Base-by-base conservation (phyloP, 169 alveolate genomes). In the Hepatocystis sp. region DNA sequence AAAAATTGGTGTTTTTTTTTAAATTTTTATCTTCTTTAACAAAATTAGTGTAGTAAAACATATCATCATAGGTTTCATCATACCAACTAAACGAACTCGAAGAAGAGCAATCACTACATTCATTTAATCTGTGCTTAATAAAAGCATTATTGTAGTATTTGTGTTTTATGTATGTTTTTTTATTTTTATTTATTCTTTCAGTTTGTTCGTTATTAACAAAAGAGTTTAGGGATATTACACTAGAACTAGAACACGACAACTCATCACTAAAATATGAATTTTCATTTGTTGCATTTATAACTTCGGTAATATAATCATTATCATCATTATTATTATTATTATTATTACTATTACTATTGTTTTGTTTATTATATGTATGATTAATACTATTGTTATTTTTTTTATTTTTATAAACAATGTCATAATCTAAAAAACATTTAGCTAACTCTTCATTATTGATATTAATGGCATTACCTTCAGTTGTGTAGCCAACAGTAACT, bases 61-160 rank as follows among this genome's bases (percentile, higher is more conserved):
- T 11, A 27, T 58, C 63, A 51, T 71, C 86, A 15, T 71, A 56
- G 19, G 55, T 36, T 7, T 71, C 53, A 13, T 64, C 58, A 13
- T 71, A 34, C 86, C 86, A 71, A 36, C 76, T 60, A 39, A 71
- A 71, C 19, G 86, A 58, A 19, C 66, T 58, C n/a, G 86, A 71
- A n/a, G n/a, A n/a, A 21, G 86, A 71, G 11, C 86, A 71, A 28
- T 71, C 86, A 58, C 86, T 71, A 25, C 86, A 71, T 8, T 47
- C n/a, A 55, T 71, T 15, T 51, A 71, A 13, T 11, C 58, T 58
- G 39, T 71, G 86, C 7, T 8, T 44, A 30, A 71, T 15, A 71
- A 13, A 71, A 10, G 86, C 49, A 30, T 71, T 46, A 17, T 71
- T 76, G 30, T 71, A 49, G 46, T 71, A 71, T 71, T 71, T 71